Conservation (phyloP, 306 rosid genomes). For the Crotalaria pallida region DNA sequence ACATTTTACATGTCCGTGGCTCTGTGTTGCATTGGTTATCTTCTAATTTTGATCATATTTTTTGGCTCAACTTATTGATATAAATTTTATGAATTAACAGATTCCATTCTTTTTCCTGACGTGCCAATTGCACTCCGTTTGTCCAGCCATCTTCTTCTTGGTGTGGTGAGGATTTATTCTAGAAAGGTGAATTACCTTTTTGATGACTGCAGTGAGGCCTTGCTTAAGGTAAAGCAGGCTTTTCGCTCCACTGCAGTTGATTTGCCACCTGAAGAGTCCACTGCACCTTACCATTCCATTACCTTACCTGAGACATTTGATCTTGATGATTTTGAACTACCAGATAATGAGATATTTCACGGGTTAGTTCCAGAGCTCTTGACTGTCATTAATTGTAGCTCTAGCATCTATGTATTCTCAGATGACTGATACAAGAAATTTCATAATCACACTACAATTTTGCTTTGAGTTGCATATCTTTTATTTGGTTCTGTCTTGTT, state of each 20-base stretch:
- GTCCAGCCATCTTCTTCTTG: slow-evolving; percentile 99
- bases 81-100: slow-evolving; percentile 47
- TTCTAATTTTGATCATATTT: slow-evolving; percentile 3
- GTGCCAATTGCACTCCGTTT: slow-evolving; percentile 94
- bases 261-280: slow-evolving; percentile 99
- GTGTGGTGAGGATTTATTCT: slow-evolving; percentile 98
- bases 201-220: slow-evolving; percentile 99
- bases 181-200: slow-evolving; percentile 99
- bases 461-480: not conserved
- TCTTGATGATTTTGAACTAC: slow-evolving; percentile 99
- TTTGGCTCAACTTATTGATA: slow-evolving; percentile 19
- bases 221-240: slow-evolving; percentile 99
- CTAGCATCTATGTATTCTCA: not conserved
- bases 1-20: not conserved
- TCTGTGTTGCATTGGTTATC: slow-evolving; percentile 1
- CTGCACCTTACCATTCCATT: slow-evolving; percentile 99
- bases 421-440: slow-evolving; percentile 5
- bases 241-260: slow-evolving; percentile 97
- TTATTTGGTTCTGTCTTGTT: not conserved
- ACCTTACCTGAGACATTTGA: slow-evolving; percentile 98
- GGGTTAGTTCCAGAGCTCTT: slow-evolving; percentile 57
- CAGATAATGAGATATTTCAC: slow-evolving; percentile 85
- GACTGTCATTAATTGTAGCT: slow-evolving; percentile 15
- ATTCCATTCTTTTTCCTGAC: slow-evolving; percentile 95
- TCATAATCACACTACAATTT: not conserved